Conservation (phyloP, 1,284 basidiomycete species). For the Cutaneotrichosporon cavernicola region DNA sequence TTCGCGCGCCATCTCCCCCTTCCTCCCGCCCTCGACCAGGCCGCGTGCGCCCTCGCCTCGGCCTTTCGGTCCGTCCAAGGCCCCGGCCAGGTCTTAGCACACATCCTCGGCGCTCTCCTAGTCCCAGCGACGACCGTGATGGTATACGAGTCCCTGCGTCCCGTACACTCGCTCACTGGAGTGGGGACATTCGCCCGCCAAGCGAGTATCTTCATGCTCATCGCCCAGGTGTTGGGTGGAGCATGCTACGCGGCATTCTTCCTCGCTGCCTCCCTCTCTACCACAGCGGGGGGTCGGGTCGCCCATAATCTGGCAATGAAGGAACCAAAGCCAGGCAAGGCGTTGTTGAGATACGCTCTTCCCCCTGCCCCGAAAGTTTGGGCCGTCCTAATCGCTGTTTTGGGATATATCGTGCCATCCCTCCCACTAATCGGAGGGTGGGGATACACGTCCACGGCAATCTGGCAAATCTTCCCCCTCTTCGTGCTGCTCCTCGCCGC, state of each 20-base stretch:
- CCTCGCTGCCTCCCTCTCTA: not conserved
- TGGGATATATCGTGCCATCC: not conserved
- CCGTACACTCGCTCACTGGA: not conserved
- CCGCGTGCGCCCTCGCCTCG: not conserved
- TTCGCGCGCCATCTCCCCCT: not conserved
- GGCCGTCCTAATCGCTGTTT: not conserved
- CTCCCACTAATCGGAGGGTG: not conserved
- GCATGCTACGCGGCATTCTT: not conserved
- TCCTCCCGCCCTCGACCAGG: not conserved
- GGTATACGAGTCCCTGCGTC: conserved; percentile 3
- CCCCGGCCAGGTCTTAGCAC: not conserved
- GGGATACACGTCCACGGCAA: not conserved
- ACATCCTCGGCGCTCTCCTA: not conserved
- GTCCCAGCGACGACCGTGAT: not conserved
- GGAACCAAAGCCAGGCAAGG: not conserved
- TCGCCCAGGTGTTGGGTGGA: not conserved
- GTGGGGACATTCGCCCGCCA: not conserved
- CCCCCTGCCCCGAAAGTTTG: not conserved
- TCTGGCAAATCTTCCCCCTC: not conserved
- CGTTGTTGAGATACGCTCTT: not conserved
- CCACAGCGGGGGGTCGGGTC: not conserved
- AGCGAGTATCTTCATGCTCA: not conserved
- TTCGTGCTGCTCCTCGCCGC: not conserved
- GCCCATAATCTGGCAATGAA: not conserved
- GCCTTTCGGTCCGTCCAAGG: not conserved